Percentiles rank a stretch among this genome's conserved stretches.
Evolutionary conservation across 768 basidiomycete species (phyloP).

Genomic region (Cubamyces sp.): DNA sequence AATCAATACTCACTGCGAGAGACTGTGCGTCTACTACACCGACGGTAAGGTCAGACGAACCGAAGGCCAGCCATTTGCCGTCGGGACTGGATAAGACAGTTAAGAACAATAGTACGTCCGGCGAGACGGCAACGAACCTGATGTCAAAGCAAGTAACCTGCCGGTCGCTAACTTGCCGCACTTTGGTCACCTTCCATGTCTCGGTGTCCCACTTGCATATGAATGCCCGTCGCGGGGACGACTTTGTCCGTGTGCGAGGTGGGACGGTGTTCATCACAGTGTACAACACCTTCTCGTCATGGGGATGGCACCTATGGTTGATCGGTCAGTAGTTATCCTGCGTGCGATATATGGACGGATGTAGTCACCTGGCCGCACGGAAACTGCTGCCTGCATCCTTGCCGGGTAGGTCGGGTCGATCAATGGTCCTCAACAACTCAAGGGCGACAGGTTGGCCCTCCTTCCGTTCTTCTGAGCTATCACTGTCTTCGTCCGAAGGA

Average conservation of each 20-base stretch:
- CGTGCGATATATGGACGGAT: conserved; percentile 15
- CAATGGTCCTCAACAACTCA: conserved; percentile 52
- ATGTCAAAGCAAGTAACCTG: conserved; percentile 88
- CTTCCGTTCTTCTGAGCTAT: conserved; percentile 45
- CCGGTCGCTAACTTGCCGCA: conserved; percentile 75
- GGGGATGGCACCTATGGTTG: conserved; percentile 57
- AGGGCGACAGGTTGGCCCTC: conserved; percentile 38
- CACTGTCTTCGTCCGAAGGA: conserved; percentile 45
- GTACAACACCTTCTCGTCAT: conserved; percentile 57
- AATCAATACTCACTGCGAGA: conserved; percentile 61
- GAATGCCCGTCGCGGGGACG: conserved; percentile 60
- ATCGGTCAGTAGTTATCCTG: not conserved
- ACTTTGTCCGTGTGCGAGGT: conserved; percentile 59
- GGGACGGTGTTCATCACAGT: conserved; percentile 72
- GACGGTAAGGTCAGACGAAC: conserved; percentile 84
- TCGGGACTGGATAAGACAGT: conserved; percentile 55
- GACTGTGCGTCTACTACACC: conserved; percentile 82
- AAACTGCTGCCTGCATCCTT: conserved; percentile 57
- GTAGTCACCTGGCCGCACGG: conserved; percentile 60
- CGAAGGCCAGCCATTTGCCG: conserved; percentile 83
- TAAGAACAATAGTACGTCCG: not conserved
- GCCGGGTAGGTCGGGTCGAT: conserved; percentile 55
- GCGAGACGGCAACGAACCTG: conserved; percentile 54
- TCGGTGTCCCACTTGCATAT: conserved; percentile 74
- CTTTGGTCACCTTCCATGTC: conserved; percentile 67